A percentile compares a stretch with the other conserved stretches of the same genome.
Conservation (phyloP, 352 stramenopile species). For the Globisporangium paddicum region DNA sequence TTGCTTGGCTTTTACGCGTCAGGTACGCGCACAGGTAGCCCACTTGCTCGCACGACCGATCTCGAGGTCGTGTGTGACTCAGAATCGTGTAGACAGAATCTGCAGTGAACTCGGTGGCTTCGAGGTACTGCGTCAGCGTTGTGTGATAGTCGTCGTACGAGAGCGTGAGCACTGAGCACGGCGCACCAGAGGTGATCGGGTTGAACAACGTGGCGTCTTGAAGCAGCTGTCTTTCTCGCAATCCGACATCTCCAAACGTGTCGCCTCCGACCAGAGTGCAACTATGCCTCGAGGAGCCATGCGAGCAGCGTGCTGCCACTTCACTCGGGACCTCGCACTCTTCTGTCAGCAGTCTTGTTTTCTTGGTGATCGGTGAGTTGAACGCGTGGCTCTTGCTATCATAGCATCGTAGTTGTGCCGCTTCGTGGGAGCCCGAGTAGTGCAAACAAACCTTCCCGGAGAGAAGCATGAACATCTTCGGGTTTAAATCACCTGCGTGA, state of each 20-base stretch:
- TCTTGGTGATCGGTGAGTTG: neutral
- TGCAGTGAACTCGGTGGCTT: conserved; percentile 23
- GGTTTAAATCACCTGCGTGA: conserved; percentile 6
- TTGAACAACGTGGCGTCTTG: conserved; percentile 33
- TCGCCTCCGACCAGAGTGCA: conserved; percentile 31
- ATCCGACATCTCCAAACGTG: conserved; percentile 28
- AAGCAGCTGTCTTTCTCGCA: conserved; percentile 5
- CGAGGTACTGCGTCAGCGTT: conserved; percentile 16
- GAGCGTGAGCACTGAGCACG: conserved; percentile 21
- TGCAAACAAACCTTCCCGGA: conserved; percentile 38
- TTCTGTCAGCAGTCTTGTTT: neutral
- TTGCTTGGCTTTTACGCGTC: conserved; percentile 19
- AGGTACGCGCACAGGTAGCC: conserved; percentile 28
- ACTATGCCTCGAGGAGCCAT: conserved; percentile 18
- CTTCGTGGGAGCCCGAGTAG: conserved; percentile 12
- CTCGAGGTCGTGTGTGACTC: conserved; percentile 23
- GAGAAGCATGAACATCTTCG: conserved; percentile 33
- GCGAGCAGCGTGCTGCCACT: neutral
- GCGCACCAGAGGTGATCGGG: conserved; percentile 8
- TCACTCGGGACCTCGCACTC: conserved; percentile 5
- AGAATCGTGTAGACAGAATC: conserved; percentile 21
- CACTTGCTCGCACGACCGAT: conserved; percentile 43
- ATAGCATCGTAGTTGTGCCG: conserved; percentile 6
- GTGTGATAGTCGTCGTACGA: conserved; percentile 25
- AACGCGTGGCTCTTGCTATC: conserved; percentile 7